These are phyloP conservation scores for Euphorbia celastroides DNA, from an alignment of 441 rosid genomes.

Conservation along the genomic window DNA sequence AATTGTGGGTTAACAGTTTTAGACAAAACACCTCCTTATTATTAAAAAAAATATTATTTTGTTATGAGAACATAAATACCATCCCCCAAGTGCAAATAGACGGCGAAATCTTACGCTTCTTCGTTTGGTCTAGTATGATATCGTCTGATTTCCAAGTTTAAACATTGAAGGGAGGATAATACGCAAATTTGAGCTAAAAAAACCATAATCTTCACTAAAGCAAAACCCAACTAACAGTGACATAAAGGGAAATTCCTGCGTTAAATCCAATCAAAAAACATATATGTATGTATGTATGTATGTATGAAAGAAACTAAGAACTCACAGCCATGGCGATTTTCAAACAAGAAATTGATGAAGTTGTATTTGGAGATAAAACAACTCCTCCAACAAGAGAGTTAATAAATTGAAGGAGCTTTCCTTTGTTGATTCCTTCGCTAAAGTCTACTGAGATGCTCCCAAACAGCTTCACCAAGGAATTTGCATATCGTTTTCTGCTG, in stretches of 20 bases:
- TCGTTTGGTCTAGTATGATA: background rate
- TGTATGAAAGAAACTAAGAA: background rate
- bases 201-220: background rate
- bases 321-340: conserved; percentile 14
- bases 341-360: background rate
- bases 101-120: too few species aligned
- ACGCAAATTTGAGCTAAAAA: background rate
- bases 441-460: background rate
- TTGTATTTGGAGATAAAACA: background rate
- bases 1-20: too few species aligned
- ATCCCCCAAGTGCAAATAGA: too few species aligned
- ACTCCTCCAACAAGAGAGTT: background rate
- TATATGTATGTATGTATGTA: background rate
- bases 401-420: background rate
- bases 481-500: background rate
- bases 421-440: background rate
- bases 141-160: background rate
- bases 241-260: background rate
- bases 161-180: background rate
- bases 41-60: too few species aligned
- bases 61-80: too few species aligned
- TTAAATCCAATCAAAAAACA: background rate
- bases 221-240: background rate
- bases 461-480: conserved; percentile 7
- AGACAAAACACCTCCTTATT: too few species aligned